Percentiles rank a stretch among this genome's conserved stretches.
phyloP scores from a whole-genome alignment of 306 rosid genomes.

The Vigna radiata region DNA sequence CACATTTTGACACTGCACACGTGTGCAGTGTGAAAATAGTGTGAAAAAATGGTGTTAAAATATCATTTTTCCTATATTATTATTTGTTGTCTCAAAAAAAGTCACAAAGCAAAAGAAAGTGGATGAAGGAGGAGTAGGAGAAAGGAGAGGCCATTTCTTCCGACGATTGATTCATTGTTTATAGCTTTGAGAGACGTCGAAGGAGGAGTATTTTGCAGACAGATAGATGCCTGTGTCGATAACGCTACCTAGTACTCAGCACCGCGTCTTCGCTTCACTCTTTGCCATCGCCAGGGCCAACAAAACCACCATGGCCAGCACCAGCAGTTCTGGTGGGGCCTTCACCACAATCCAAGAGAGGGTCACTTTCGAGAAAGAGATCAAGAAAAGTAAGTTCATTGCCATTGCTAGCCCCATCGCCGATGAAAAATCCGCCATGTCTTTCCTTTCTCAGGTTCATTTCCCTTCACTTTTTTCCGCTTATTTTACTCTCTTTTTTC shows the following conservation, averaged over 20 bases:
- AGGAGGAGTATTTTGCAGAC: background rate
- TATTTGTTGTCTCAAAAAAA: background rate
- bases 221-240: constrained; percentile 52
- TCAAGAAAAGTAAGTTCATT: constrained; percentile 92
- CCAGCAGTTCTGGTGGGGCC: constrained; percentile 56
- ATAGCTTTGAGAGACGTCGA: background rate
- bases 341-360: constrained; percentile 74
- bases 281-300: constrained; percentile 47
- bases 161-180: background rate
- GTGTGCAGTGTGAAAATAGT: no score
- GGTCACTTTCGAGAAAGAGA: constrained; percentile 68
- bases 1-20: no score
- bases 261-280: constrained; percentile 57
- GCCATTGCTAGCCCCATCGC: constrained; percentile 79
- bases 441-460: constrained; percentile 79
- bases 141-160: background rate
- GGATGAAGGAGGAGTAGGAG: background rate
- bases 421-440: constrained; percentile 78
- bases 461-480: background rate
- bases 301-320: constrained; percentile 57
- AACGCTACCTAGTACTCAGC: constrained; percentile 38
- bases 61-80: no score
- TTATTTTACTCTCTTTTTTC: background rate
- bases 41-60: no score
- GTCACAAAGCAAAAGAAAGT: background rate